Evolutionary conservation across 352 stramenopile species (phyloP), one percentile per base, ranked within the genome.

Genomic region (Phytophthora kernoviae): DNA sequence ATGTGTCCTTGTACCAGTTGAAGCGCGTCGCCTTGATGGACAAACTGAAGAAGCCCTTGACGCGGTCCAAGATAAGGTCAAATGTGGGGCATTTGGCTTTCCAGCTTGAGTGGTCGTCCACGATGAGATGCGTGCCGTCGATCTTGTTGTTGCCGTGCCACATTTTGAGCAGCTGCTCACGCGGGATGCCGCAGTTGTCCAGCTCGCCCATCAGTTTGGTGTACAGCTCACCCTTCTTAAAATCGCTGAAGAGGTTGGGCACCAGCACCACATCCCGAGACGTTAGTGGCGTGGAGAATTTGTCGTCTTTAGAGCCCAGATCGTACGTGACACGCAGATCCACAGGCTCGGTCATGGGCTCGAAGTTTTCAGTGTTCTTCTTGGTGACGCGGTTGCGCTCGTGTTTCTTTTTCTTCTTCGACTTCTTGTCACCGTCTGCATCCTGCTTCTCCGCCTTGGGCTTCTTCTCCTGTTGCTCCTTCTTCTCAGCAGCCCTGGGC

Each of bases 1-100:
- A 89, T 46, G 79, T 90, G 77, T 98, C 91, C 50, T 90, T 84
- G 79, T 98, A 98, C 93, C 93, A 98, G 75, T 98, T 98, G 62
- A 98, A 98, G 40, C 94, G 84, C 49, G 90, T 97, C n/a, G 92
- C 90, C 51, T 96, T 87, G 41, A 87, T 88, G 30, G 86, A 68
- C 46, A 98, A 77, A 11, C 73, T 66, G 75, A 98, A 98, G 55
- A 97, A 98, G 9, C 83, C 54, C 60, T 87, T 85, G 26, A 98
- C 45, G 15, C 83, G 72, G 60, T 93, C 73, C 63, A 83, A 82
- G 56, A 97, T 72, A 42, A 96, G 60, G 54, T 91, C 71, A 62
- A 94, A 92, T 46, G 81, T 95, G n/a, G 82, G 81, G 50, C 80
- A 90, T 40, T 76, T 80, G 49, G 37, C 60, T 57, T 90, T 90